phyloP scores from a whole-genome alignment of 1,284 basidiomycete genomes.

The Omphalotus olearius region DNA sequence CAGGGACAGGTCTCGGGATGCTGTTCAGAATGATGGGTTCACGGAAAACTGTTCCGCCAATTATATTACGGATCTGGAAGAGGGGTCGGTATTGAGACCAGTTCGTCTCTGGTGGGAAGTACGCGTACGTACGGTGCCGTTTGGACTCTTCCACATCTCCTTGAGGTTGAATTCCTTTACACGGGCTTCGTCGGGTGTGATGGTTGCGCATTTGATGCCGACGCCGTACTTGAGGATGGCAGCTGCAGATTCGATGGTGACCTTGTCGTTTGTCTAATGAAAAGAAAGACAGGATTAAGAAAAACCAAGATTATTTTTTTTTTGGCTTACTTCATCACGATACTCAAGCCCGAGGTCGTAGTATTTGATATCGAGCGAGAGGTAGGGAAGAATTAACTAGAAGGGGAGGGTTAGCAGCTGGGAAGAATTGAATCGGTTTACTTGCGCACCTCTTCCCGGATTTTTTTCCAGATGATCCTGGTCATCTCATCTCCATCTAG shows the following conservation, averaged over 20 bases:
- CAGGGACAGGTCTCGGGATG: conserved; percentile 92
- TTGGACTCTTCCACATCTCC: conserved; percentile 97
- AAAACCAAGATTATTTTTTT: not conserved
- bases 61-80: conserved; percentile 88
- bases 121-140: conserved; percentile 72
- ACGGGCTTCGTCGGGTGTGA: conserved; percentile 96
- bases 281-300: too few relatives aligned
- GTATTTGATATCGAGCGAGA: conserved; percentile 97
- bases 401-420: not conserved
- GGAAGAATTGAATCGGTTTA: conserved; percentile 1
- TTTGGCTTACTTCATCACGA: conserved; percentile 70
- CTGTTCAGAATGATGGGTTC: conserved; percentile 93
- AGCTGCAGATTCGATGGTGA: conserved; percentile 92
- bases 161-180: conserved; percentile 95
- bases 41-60: conserved; percentile 97
- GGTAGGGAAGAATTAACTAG: conserved; percentile 91
- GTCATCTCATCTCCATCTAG: conserved; percentile 98
- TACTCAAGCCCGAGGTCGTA: conserved; percentile 93
- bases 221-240: conserved; percentile 89
- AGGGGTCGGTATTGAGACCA: conserved; percentile 3
- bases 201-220: conserved; percentile 96
- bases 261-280: conserved; percentile 93
- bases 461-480: conserved; percentile 98
- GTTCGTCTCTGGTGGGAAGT: conserved; percentile 5
- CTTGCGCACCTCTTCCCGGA: conserved; percentile 80